These are phyloP conservation scores for Cercophora scortea DNA, from an alignment of 495 filamentous ascomycete species.

Conservation along the genomic window DNA sequence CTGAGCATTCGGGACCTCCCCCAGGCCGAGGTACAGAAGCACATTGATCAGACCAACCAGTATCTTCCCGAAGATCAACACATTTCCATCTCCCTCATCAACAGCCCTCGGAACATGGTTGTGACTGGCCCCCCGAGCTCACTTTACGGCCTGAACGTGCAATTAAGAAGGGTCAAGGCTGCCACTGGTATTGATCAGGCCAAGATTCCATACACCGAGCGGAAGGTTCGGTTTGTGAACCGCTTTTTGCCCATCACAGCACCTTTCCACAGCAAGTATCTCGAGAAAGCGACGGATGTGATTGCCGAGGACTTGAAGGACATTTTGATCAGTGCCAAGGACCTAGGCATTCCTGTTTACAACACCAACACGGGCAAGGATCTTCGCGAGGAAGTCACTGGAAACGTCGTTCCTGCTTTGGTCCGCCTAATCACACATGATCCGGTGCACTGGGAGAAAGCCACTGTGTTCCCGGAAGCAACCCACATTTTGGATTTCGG, in stretches of 20 bases:
- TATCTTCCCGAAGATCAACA: conserved; percentile 88
- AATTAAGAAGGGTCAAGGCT: conserved; percentile 91
- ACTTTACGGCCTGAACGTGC: conserved; percentile 89
- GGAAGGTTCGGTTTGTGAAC: conserved; percentile 94
- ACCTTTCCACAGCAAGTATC: conserved; percentile 94
- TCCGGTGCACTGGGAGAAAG: conserved; percentile 88
- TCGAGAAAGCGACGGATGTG: conserved; percentile 67
- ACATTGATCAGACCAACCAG: conserved; percentile 92
- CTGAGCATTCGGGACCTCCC: conserved; percentile 91
- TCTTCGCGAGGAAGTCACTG: conserved; percentile 52
- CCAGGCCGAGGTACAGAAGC: conserved; percentile 75
- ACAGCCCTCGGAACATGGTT: conserved; percentile 94
- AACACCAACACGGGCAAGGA: conserved; percentile 83
- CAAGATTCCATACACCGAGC: conserved; percentile 84
- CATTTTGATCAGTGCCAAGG: conserved; percentile 58
- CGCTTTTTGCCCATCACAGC: conserved; percentile 96
- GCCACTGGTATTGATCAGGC: conserved; percentile 95
- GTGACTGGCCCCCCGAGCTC: conserved; percentile 95
- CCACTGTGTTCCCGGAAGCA: conserved; percentile 78
- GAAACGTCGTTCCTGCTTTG: conserved; percentile 68
- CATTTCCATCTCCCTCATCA: conserved; percentile 89
- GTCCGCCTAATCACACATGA: conserved; percentile 91
- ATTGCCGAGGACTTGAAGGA: conserved; percentile 83
- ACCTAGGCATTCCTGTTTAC: conserved; percentile 74
- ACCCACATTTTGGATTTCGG: conserved; percentile 96